Evolutionary conservation across 192 early-diverging fungal genomes (phyloP).

Genomic region (Gamsiella multidivaricata): DNA sequence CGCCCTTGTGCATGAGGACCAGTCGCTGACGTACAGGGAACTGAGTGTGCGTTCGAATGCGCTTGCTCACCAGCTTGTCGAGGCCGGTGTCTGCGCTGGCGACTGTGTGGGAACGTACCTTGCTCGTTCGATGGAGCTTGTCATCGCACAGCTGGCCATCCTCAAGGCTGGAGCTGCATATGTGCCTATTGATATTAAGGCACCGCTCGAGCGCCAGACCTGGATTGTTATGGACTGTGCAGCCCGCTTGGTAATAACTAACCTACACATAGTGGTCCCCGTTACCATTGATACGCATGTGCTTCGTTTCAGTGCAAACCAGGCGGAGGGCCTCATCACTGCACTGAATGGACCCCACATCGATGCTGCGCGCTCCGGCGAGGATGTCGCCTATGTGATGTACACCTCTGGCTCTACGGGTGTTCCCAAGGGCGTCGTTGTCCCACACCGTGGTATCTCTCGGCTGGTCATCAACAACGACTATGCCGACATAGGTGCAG

Average conservation of each 20-base stretch:
- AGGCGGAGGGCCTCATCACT: too few species aligned
- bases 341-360: neutral
- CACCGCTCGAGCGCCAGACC: slow-evolving; percentile 14
- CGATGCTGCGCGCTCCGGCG: neutral
- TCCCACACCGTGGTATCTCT: too few species aligned
- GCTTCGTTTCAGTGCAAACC: too few species aligned
- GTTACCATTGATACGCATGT: neutral
- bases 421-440: too few species aligned
- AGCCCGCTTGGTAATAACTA: too few species aligned
- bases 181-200: slow-evolving; percentile 17
- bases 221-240: slow-evolving; percentile 18
- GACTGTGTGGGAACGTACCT: neutral
- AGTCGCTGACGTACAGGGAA: neutral
- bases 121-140: neutral
- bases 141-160: slow-evolving; percentile 29
- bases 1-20: neutral
- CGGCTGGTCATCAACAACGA: neutral
- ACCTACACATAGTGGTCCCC: neutral
- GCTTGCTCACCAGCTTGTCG: neutral
- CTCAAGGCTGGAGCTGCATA: slow-evolving; percentile 47
- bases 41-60: neutral
- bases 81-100: neutral
- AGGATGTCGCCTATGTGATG: neutral
- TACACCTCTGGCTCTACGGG: too few species aligned
- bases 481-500: slow-evolving; percentile 5